Evolutionary conservation across 768 basidiomycete species (phyloP).

Genomic region (Coprinellus micaceus): DNA sequence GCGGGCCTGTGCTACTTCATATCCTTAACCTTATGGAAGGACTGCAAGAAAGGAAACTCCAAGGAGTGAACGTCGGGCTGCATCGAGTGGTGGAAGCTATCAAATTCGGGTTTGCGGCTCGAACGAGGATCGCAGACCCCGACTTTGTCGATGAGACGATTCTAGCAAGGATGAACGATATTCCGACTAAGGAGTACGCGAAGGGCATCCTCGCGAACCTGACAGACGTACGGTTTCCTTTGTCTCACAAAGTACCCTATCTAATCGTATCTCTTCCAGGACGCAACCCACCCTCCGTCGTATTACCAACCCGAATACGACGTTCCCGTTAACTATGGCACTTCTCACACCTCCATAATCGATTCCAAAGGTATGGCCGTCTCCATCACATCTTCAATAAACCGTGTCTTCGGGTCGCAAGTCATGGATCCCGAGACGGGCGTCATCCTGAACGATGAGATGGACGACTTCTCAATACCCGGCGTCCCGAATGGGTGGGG

Average conservation of each 20-base stretch:
- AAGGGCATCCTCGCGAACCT: slow-evolving; percentile 59
- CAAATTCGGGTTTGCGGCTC: slow-evolving; percentile 68
- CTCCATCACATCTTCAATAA: slow-evolving; percentile 83
- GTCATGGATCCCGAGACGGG: slow-evolving; percentile 87
- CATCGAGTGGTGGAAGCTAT: slow-evolving; percentile 83
- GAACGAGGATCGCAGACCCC: slow-evolving; percentile 83
- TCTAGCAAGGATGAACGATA: slow-evolving; percentile 58
- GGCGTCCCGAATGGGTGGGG: slow-evolving; percentile 80
- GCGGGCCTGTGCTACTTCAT: slow-evolving; percentile 82
- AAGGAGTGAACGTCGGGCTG: slow-evolving; percentile 52
- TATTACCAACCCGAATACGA: slow-evolving; percentile 88
- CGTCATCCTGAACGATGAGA: slow-evolving; percentile 88
- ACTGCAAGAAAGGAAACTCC: too few relatives aligned
- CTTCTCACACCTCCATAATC: slow-evolving; percentile 79
- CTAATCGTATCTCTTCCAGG: slow-evolving; percentile 37
- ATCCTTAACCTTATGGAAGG: slow-evolving; percentile 86
- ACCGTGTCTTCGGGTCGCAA: slow-evolving; percentile 83
- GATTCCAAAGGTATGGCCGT: slow-evolving; percentile 88
- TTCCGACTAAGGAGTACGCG: slow-evolving; percentile 69
- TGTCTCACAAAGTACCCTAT: background rate
- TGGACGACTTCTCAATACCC: slow-evolving; percentile 92
- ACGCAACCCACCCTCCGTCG: slow-evolving; percentile 70
- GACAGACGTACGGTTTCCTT: slow-evolving; percentile 59
- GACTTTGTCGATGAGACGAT: slow-evolving; percentile 51
- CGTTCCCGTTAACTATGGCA: slow-evolving; percentile 79